A percentile compares a stretch with the other conserved stretches of the same genome.
Evolutionary conservation across 2,329 filamentous ascomycete genomes (phyloP).

Genomic region (Trichophyton schoenleinii): DNA sequence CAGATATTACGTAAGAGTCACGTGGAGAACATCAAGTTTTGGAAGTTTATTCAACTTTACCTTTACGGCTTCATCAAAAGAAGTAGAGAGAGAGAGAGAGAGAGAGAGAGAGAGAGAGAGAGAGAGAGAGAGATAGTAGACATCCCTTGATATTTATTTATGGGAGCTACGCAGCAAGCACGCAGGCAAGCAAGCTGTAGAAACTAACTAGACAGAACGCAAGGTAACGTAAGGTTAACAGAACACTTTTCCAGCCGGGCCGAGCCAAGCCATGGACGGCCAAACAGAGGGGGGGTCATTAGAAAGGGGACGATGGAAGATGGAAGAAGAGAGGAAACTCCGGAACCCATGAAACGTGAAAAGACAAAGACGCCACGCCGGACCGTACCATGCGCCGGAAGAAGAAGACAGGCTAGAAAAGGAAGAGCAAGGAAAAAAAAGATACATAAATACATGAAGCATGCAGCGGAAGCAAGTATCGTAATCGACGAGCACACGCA

Average conservation of each 20-base stretch:
- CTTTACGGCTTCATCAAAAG: neutral
- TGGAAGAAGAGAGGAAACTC: neutral
- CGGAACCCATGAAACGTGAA: neutral
- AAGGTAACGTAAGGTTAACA: neutral
- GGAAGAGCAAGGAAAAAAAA: neutral
- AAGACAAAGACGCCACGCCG: neutral
- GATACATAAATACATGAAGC: neutral
- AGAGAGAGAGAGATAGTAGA: too few relatives aligned
- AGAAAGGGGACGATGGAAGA: too few relatives aligned
- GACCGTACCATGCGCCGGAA: neutral
- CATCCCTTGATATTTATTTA: too few relatives aligned
- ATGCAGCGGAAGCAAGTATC: neutral
- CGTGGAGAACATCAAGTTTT: slow-evolving; percentile 9
- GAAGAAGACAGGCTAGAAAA: neutral
- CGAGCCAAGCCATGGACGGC: neutral
- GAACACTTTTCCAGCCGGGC: slow-evolving; percentile 4
- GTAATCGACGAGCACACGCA: too few relatives aligned
- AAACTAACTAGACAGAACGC: slow-evolving; percentile 9
- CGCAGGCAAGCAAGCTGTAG: too few relatives aligned
- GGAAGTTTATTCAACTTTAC: too few relatives aligned
- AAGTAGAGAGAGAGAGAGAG: too few relatives aligned
- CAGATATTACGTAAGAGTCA: slow-evolving; percentile 9
- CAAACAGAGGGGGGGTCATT: too few relatives aligned
- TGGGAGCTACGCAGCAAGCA: too few relatives aligned
- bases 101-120: too few relatives aligned